phyloP scores from a whole-genome alignment of 2,329 filamentous ascomycete genomes.

The Apiospora malaysiana region DNA sequence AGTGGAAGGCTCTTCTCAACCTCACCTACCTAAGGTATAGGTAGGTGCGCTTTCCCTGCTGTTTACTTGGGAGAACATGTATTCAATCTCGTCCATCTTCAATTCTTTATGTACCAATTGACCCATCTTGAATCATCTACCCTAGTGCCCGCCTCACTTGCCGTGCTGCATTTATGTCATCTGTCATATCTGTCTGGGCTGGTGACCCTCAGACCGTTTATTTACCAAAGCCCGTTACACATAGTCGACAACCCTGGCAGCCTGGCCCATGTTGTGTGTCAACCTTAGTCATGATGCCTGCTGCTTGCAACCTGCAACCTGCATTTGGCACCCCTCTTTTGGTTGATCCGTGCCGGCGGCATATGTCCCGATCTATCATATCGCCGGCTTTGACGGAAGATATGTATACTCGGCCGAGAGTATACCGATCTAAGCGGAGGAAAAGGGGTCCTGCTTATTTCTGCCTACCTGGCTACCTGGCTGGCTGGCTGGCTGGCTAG shows the following conservation, averaged over 20 bases:
- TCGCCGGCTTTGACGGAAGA: too few relatives aligned
- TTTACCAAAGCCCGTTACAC: not conserved
- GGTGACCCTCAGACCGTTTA: not conserved
- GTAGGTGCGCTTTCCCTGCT: too few relatives aligned
- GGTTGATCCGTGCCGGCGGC: not conserved
- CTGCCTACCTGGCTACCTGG: too few relatives aligned
- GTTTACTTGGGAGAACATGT: not conserved
- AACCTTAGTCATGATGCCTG: not conserved
- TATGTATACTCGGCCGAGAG: not conserved
- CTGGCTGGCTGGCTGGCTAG: too few relatives aligned
- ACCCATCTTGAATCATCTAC: not conserved
- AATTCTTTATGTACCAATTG: too few relatives aligned
- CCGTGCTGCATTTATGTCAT: not conserved
- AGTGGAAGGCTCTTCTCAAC: not conserved
- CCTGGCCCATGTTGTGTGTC: not conserved
- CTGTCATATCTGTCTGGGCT: not conserved
- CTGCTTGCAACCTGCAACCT: not conserved
- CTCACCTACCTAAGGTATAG: too few relatives aligned
- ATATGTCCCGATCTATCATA: not conserved
- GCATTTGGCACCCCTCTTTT: too few relatives aligned
- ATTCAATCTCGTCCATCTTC: not conserved
- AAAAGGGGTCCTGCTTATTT: conserved; percentile 1
- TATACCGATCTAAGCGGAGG: not conserved
- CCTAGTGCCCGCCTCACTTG: not conserved
- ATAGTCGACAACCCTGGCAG: not conserved